Evolutionary conservation across 2,329 filamentous ascomycete species (phyloP), one percentile per base, ranked within the genome.

Genomic region (Sordariomycetes sp.): DNA sequence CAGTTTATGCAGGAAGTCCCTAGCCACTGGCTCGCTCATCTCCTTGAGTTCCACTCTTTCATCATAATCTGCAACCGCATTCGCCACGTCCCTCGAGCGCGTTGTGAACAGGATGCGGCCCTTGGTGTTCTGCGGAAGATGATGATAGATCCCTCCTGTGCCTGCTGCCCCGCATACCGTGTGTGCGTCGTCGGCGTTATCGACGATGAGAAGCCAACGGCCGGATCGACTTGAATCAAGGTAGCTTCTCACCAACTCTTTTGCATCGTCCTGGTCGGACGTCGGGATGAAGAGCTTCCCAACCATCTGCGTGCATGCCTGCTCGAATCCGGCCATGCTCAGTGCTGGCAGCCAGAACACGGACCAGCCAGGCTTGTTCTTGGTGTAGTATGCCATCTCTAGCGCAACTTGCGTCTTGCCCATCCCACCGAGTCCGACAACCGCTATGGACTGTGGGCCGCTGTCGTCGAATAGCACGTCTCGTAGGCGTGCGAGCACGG

Each of bases 161-260:
- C 51, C 59, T 22, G 55, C 16, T 25, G 35, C 40, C 3, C 62
- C 60, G 52, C 64, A 63, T 50, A 69, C 55, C 11, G 70, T 40
- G 6, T 67, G 61, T 11, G 58, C 58, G 28, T 76, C 69, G 40
- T 79, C 75, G 0, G 70, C 71, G 59, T 77, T 78, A 54, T 75
- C 71, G 6, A 76, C 61, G 2, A 77, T 63, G 1, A 77, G 61
- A 43, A 77, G 62, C 74, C 71, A 77, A 37, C 60, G 64, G 7
- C 70, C 68, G 0, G 64, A 58, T 3, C 54, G 58, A n/a, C 65
- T 61, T 0, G 64, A 68, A 48, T 60, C 65, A 0, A 74, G 62
- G 22, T 69, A 61, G 3, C 56, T 53, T 14, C 80, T 74, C 63
- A 88, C 83, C 70, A 82, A 77, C 62, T 85, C 81, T 57, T 80